Base-by-base conservation (phyloP, 345 rosid genomes). In the Populus deltoides region DNA sequence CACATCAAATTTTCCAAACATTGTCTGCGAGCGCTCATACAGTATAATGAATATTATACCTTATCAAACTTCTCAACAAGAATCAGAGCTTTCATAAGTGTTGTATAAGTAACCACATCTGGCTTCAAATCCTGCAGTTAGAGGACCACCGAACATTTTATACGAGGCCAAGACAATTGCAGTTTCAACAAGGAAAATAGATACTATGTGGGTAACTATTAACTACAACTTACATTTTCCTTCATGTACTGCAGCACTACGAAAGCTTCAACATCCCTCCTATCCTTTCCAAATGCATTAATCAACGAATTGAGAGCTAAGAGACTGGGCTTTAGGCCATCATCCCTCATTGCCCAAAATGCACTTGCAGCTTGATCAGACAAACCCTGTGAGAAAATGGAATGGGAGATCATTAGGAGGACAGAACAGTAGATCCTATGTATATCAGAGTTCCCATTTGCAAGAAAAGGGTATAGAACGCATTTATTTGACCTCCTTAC, bases 241-340 rank as follows among this genome's bases (percentile, higher is more conserved):
- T 92, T 96, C 98, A 96, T 93, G 85, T 89, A 93, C 78, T 91
- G 94, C 76, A 96, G 86, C 77, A 96, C 98, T 24, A 97, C 88
- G 78, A 93, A 96, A 15, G 97, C 99, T 87, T 93, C 99, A 8
- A 80, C 91, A 61, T 91, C 99, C 80, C 97, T 90, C 87, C 95
- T 86, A 81, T 96, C 99, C 87, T 91, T 97, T 3, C 97, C 97
- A 88, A 93, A 96, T 47, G 99, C 99, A 84, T 96, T 93, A 81
- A 93, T 90, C 75, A 96, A 86, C 6, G 98, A 93, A 81, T 96
- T 96, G 70, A 96, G 97, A 79, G 97, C 97, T 31, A 96, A 82
- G 39, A 90, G 81, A 85, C 97, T 90, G 18, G 97, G 98, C 84
- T 83, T 91, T 78, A 93, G 85, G 82, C 97, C 98, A 85, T 96